Evolutionary conservation across 2,329 filamentous ascomycete genomes (phyloP).

Genomic region (Alternaria gaisen): DNA sequence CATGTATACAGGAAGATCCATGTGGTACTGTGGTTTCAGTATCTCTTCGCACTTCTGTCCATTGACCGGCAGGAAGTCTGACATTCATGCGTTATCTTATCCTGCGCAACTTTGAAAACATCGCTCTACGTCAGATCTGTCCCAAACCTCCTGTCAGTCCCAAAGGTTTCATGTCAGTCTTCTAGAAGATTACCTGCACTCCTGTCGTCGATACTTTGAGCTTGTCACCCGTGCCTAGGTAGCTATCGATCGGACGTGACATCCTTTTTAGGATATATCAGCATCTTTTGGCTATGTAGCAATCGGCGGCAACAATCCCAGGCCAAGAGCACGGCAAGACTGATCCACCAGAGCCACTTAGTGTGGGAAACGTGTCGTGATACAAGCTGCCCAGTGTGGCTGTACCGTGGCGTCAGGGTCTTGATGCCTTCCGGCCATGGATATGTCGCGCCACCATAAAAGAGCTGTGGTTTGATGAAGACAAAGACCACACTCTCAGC

Average conservation of each 20-base stretch:
- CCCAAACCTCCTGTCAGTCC: constrained; percentile 33
- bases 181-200: constrained; percentile 39
- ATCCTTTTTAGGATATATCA: constrained; percentile 22
- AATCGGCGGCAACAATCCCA: constrained; percentile 17
- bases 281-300: constrained; percentile 22
- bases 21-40: constrained; percentile 34
- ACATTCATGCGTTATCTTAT: constrained; percentile 39
- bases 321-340: constrained; percentile 12
- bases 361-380: constrained; percentile 31
- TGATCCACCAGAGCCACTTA: constrained; percentile 20
- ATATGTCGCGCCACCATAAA: constrained; percentile 18
- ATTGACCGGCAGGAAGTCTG: constrained; percentile 22
- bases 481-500: not conserved
- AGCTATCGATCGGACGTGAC: constrained; percentile 30
- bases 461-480: not conserved
- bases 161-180: constrained; percentile 42
- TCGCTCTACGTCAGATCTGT: constrained; percentile 25
- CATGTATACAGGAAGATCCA: constrained; percentile 20
- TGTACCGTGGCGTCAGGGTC: constrained; percentile 26
- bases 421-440: constrained; percentile 18
- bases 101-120: constrained; percentile 30
- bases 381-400: constrained; percentile 31
- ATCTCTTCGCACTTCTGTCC: constrained; percentile 21
- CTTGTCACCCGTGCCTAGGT: constrained; percentile 17
- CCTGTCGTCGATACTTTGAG: constrained; percentile 29